Percentiles rank a stretch among this genome's conserved stretches.
phyloP scores from a whole-genome alignment of 768 basidiomycete genomes.

The Auriscalpium microsporum region DNA sequence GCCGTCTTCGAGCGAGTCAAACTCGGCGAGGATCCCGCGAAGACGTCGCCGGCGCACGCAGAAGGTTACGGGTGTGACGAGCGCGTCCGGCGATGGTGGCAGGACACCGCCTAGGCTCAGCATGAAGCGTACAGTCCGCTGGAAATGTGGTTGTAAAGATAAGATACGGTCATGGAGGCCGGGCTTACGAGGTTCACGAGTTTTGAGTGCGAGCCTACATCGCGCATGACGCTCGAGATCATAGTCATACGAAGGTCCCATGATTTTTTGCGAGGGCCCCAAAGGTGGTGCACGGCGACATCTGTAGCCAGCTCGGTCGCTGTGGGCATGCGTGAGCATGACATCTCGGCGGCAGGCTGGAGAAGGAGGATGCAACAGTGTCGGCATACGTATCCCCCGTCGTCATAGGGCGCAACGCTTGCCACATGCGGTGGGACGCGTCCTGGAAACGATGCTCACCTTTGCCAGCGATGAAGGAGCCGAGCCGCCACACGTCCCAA shows the following conservation, averaged over 20 bases:
- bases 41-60: constrained; percentile 63
- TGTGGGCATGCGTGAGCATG: constrained; percentile 13
- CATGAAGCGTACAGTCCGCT: constrained; percentile 46
- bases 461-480: constrained; percentile 31
- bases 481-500: constrained; percentile 70
- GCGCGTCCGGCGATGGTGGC: constrained; percentile 84
- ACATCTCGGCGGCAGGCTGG: too few relatives aligned
- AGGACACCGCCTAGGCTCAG: constrained; percentile 77
- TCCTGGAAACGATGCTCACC: constrained; percentile 2
- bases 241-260: constrained; percentile 97
- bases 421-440: too few relatives aligned
- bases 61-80: constrained; percentile 93
- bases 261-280: constrained; percentile 80
- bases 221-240: constrained; percentile 76
- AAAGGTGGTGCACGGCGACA: constrained; percentile 69
- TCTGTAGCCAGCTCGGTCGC: constrained; percentile 49
- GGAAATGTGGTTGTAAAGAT: background rate
- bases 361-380: too few relatives aligned
- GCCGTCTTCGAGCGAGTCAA: constrained; percentile 71
- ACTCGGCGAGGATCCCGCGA: constrained; percentile 69
- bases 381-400: too few relatives aligned
- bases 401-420: too few relatives aligned
- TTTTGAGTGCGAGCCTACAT: constrained; percentile 70
- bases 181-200: constrained; percentile 71
- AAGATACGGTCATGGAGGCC: background rate